Base-by-base conservation (phyloP, 2,329 filamentous ascomycete species). In the Byssoonygena ceratinophila region DNA sequence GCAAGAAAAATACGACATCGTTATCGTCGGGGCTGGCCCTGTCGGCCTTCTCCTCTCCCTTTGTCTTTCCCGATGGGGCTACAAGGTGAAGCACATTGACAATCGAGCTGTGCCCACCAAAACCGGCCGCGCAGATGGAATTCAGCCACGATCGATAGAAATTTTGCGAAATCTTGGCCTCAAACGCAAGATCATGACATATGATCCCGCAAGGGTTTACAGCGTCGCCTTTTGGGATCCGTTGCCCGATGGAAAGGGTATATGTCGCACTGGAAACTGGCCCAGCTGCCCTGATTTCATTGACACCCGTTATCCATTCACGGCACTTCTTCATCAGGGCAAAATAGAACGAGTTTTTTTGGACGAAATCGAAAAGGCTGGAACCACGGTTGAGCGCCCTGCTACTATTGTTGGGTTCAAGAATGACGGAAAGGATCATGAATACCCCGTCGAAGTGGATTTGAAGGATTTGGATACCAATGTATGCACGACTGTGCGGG, bases 21-120 rank as follows among this genome's bases (percentile, higher is more conserved):
- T 95, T 60, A 89, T 95, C 59, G 78, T 95, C 52, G 90, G 90
- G 58, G 90, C 90, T 52, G 90, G 90, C 14, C 46, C 90, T 3
- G 88, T 90, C 37, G 90, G 90, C 52, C 79, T 95, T 54, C 83
- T 94, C 71, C 78, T 95, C 22, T 92, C 88, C 7, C 89, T 89
- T 27, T 91, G 86, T 65, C 78, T 96, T 56, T 86, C 87, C 55
- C 78, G 89, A 73, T 95, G 89, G 87, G 90, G 90, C 18, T 96
- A 95, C 76, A 88, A 82, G 68, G 87, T 96, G 69, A 94, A 91
- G 75, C 88, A 95, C 71, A 88, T 74, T 22, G 72, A 75, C 55
- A 62, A 67, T 4, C 73, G 71, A 49, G 57, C 70, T 1, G 59
- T 59, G 0, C 66, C 66, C 1, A 59, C 71, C 16, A 69, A 71